Percentiles rank a stretch among this genome's conserved stretches.
phyloP scores from a whole-genome alignment of 148 eudicot species.

The Rhododendron henanense region DNA sequence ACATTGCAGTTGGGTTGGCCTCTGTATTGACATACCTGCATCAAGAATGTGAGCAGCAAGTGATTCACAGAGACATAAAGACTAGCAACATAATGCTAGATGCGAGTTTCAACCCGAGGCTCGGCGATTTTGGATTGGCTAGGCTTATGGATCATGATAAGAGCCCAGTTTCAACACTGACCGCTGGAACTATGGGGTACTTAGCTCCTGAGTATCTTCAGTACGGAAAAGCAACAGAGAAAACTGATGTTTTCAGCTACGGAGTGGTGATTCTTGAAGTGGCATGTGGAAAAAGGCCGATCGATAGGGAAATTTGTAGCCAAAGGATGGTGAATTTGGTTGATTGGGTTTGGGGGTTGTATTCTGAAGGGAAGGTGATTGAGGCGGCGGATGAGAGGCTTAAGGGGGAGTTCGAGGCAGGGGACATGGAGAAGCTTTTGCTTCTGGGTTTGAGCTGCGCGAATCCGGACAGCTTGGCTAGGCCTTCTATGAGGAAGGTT shows the following conservation, averaged over 20 bases:
- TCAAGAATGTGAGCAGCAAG: slow-evolving; percentile 80
- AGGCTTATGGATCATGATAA: slow-evolving; percentile 78
- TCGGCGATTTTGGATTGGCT: slow-evolving; percentile 90
- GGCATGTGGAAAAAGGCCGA: slow-evolving; percentile 74
- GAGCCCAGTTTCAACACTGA: slow-evolving; percentile 71
- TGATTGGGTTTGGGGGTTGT: slow-evolving; percentile 77
- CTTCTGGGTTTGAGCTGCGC: slow-evolving; percentile 76
- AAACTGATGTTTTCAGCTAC: slow-evolving; percentile 78
- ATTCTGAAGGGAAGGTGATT: slow-evolving; percentile 51
- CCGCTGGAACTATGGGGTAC: slow-evolving; percentile 91
- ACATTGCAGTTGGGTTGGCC: slow-evolving; percentile 71
- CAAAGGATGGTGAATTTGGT: slow-evolving; percentile 64
- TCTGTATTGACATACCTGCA: slow-evolving; percentile 72
- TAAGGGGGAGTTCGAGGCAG: slow-evolving; percentile 44
- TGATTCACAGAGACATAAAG: slow-evolving; percentile 76
- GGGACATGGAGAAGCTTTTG: slow-evolving; percentile 51
- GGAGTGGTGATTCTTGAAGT: slow-evolving; percentile 78
- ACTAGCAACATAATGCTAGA: slow-evolving; percentile 78
- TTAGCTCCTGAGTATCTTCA: slow-evolving; percentile 87
- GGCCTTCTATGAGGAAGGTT: slow-evolving; percentile 84
- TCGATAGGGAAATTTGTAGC: slow-evolving; percentile 49
- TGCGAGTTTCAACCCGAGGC: slow-evolving; percentile 46
- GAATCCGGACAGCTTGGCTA: slow-evolving; percentile 55
- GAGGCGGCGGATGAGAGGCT: slow-evolving; percentile 55
- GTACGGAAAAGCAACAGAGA: slow-evolving; percentile 74